Base-by-base conservation (phyloP, 75 land plant species). In the Ceratopteris richardii region DNA sequence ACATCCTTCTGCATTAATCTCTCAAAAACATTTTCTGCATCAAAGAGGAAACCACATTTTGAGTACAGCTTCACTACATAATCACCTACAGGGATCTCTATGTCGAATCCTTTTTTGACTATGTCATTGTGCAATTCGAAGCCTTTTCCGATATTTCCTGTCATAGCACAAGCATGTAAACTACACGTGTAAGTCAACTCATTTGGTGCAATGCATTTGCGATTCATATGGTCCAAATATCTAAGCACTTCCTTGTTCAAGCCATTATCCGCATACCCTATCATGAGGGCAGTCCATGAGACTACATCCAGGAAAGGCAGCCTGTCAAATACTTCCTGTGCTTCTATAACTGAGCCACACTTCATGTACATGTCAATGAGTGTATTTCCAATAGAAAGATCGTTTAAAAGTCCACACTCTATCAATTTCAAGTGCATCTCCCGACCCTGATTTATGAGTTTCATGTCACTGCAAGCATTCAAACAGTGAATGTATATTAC, bases 251-350 rank as follows among this genome's bases (percentile, higher is more conserved):
- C 25, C 42, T 64, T 11, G 9, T 31, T 12, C 30, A 30, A 33
- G 10, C 44, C 66, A 17, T 58, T 39, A 6, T 51, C 56, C 5
- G 64, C 64, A 51, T 27, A 28, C 24, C 56, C 56, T 19, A 30
- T 21, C 24, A 61, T 61, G 22, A 61, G 29, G 25, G 33, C 56
- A 27, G 43, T 61, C 64, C 64, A 61, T 2, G 61, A 60, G 56
- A 76, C 73, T 54, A 85, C 55, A 56, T 81, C 72, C 27, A 74
- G 72, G 41, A 66, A 72, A 22, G 39, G 52, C 79, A 85, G 72
- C 54, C 27, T 60, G 30, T 73, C 66, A 56, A 85, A 85, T 61
- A 85, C 79, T 30, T 58, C 44, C 9, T 51, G 56, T 2, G 64
- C 64, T 29, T 30, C 22, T 46, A 21, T 29, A 51, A 61, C 27